Percentiles rank a stretch among this genome's conserved stretches.
phyloP scores from a whole-genome alignment of 306 rosid genomes.

The Prinsepia uniflora region DNA sequence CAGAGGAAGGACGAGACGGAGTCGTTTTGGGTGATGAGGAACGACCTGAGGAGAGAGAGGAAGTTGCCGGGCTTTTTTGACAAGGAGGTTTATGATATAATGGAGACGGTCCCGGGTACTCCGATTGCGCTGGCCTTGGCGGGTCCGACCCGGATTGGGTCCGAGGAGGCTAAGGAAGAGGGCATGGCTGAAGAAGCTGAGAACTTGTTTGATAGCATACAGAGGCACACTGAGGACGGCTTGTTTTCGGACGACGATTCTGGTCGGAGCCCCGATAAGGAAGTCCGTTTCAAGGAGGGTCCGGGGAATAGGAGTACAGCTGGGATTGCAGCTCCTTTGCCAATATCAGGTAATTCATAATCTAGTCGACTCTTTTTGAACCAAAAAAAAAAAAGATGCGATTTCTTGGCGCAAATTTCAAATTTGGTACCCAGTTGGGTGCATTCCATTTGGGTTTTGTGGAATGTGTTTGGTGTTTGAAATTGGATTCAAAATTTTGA shows the following conservation, averaged over 20 bases:
- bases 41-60: constrained; percentile 85
- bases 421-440: background rate
- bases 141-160: constrained; percentile 16
- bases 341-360: constrained; percentile 57
- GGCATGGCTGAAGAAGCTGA: constrained; percentile 26
- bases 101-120: constrained; percentile 54
- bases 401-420: background rate
- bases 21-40: constrained; percentile 95
- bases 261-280: constrained; percentile 46
- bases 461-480: background rate
- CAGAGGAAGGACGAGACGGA: constrained; percentile 69
- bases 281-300: constrained; percentile 31
- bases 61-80: constrained; percentile 90
- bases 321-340: constrained; percentile 48
- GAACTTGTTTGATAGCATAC: constrained; percentile 55
- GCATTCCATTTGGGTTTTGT: constrained; percentile 7
- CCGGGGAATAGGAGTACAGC: constrained; percentile 15
- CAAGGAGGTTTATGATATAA: constrained; percentile 78
- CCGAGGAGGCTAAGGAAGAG: constrained; percentile 22
- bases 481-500: background rate
- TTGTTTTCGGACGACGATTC: constrained; percentile 76
- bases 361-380: background rate
- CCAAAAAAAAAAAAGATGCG: background rate
- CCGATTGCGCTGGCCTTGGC: constrained; percentile 22
- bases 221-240: constrained; percentile 62